Conservation (phyloP, 768 basidiomycete species). For the Russula lepida region DNA sequence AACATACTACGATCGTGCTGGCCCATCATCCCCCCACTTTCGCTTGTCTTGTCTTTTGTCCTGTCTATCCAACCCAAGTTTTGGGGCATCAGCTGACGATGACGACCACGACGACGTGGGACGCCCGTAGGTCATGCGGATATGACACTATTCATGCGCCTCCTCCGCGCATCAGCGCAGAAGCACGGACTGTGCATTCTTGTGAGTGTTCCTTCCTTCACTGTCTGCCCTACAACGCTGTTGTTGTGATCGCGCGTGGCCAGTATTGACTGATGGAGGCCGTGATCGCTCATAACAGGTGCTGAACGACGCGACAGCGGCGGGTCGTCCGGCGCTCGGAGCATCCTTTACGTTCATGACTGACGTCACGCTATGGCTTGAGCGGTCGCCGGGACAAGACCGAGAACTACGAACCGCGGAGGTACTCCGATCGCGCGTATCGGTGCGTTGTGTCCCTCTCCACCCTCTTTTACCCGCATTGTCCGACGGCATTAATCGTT, state of each 20-base stretch:
- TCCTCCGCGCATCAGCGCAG: slow-evolving; percentile 45
- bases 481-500: not conserved
- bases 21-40: not conserved
- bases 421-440: slow-evolving; percentile 26
- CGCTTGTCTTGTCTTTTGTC: not conserved
- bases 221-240: not conserved
- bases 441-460: slow-evolving; percentile 17
- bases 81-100: not conserved
- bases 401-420: slow-evolving; percentile 21
- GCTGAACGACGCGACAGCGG: slow-evolving; percentile 30
- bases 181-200: slow-evolving; percentile 40
- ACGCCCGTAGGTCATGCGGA: slow-evolving; percentile 46
- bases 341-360: slow-evolving; percentile 66
- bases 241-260: not conserved
- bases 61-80: not conserved
- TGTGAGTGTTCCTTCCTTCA: slow-evolving; percentile 33
- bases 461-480: not conserved
- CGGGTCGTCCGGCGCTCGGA: slow-evolving; percentile 63
- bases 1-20: not conserved
- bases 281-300: slow-evolving; percentile 37
- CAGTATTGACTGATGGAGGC: not conserved
- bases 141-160: slow-evolving; percentile 65
- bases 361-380: slow-evolving; percentile 69
- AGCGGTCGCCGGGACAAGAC: slow-evolving; percentile 23
- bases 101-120: not conserved